Conservation (phyloP, 352 stramenopile species). For the Phytophthora sojae region DNA sequence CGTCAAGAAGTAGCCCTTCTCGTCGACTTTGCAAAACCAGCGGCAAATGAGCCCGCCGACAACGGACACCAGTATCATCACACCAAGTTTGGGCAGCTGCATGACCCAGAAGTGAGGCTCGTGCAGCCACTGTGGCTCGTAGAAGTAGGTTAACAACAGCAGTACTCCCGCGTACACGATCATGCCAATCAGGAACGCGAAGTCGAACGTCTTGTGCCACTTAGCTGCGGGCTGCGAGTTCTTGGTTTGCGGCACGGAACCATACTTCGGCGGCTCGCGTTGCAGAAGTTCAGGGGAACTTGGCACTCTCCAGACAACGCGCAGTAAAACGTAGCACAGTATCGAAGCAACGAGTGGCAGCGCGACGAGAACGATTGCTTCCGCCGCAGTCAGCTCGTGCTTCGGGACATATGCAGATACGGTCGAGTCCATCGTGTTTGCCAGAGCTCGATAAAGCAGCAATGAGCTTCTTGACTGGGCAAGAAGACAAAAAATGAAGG, state of each 20-base stretch:
- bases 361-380: constrained; percentile 30
- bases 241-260: constrained; percentile 38
- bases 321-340: constrained; percentile 68
- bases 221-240: not conserved
- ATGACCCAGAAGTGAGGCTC: constrained; percentile 61
- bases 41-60: constrained; percentile 79
- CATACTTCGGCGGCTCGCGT: constrained; percentile 47
- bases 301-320: constrained; percentile 69
- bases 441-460: not conserved
- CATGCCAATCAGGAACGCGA: constrained; percentile 71
- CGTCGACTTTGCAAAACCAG: constrained; percentile 82
- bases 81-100: constrained; percentile 70
- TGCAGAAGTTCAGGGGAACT: constrained; percentile 37
- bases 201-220: constrained; percentile 67
- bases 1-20: constrained; percentile 87
- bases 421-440: not conserved
- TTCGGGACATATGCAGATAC: not conserved
- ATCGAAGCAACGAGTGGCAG: constrained; percentile 59
- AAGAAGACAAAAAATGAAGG: too few species aligned
- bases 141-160: constrained; percentile 68
- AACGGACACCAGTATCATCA: constrained; percentile 83
- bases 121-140: constrained; percentile 60
- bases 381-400: not conserved
- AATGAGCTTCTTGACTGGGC: too few species aligned
- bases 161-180: constrained; percentile 54